Evolutionary conservation across 768 basidiomycete species (phyloP), one percentile per base, ranked within the genome.

Genomic region (Tricholomella constricta): DNA sequence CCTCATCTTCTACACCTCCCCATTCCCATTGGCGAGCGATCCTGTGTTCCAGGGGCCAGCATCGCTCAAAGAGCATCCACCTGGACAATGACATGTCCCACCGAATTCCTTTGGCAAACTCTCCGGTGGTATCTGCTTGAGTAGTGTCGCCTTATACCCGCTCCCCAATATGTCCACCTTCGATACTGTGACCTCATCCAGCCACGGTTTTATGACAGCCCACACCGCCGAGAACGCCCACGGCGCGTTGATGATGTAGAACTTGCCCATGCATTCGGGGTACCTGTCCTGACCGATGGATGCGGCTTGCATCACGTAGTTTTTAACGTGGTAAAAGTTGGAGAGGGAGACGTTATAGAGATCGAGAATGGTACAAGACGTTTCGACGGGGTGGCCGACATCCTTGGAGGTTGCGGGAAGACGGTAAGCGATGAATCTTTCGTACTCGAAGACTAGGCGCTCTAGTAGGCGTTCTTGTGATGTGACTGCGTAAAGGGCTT

Each of bases 191-290:
- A 95, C 97, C 61, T 86, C 86, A 71, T 98, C 96, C 62, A 99
- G 76, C 92, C 92, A 98, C 2, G 84, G 85, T 75, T 92, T 96
- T 76, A 98, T 83, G 58, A 94, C 68, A 17, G 75, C 66, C 95
- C 95, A 99, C 19, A 96, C 89, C 34, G 88, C 81, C 45, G 83
- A 81, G 77, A 99, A 99, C 48, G 85, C 80, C 85, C 88, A 98
- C 0, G 96, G 96, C 0, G 93, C 91, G 65, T 98, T 98, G 80
- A 97, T 90, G 80, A 98, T 94, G 78, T 91, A 99, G 78, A 99
- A 98, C 68, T 91, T 92, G 76, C 96, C 96, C 96, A 98, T 93
- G 59, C 80, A 84, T 70, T 96, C 92, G 1, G 94, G 91, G 70
- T 94, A 98, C 60, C 89, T 79, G 75, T 97, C 83, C 71, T 97